These are phyloP conservation scores for Suillus americanus DNA, from an alignment of 768 basidiomycete genomes.

Conservation along the genomic window DNA sequence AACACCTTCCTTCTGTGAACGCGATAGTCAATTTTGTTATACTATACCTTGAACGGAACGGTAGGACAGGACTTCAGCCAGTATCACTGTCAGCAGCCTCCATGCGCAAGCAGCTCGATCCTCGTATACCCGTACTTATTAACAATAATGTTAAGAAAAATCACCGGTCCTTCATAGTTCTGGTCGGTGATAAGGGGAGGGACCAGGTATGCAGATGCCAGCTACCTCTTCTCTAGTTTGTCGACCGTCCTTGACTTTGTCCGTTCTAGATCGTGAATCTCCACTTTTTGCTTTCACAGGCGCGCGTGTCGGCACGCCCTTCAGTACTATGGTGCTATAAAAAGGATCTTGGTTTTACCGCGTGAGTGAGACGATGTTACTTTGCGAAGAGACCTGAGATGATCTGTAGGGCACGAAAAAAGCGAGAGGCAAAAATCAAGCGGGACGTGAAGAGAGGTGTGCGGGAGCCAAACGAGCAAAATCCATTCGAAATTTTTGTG, in stretches of 20 bases:
- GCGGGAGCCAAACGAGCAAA: conserved; percentile 91
- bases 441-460: conserved; percentile 93
- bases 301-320: conserved; percentile 82
- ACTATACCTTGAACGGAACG: background rate
- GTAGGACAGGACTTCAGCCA: background rate
- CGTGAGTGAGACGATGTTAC: conserved; percentile 42
- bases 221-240: background rate
- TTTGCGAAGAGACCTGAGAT: background rate
- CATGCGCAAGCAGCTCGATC: conserved; percentile 90
- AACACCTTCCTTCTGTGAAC: background rate
- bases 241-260: background rate
- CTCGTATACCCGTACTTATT: conserved; percentile 89
- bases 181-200: conserved; percentile 91
- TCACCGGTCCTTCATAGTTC: conserved; percentile 92
- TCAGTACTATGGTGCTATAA: conserved; percentile 99
- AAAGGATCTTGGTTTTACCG: conserved; percentile 96
- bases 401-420: conserved; percentile 80
- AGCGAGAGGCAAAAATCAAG: conserved; percentile 95
- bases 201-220: conserved; percentile 67
- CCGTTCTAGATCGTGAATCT: conserved; percentile 80
- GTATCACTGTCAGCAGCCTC: background rate
- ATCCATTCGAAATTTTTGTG: conserved; percentile 97
- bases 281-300: conserved; percentile 92
- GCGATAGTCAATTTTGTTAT: background rate
- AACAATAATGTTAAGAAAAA: conserved; percentile 92